Percentiles rank a stretch among this genome's conserved stretches.
Conservation (phyloP, 768 basidiomycete genomes). For the Leccinum arenicola region DNA sequence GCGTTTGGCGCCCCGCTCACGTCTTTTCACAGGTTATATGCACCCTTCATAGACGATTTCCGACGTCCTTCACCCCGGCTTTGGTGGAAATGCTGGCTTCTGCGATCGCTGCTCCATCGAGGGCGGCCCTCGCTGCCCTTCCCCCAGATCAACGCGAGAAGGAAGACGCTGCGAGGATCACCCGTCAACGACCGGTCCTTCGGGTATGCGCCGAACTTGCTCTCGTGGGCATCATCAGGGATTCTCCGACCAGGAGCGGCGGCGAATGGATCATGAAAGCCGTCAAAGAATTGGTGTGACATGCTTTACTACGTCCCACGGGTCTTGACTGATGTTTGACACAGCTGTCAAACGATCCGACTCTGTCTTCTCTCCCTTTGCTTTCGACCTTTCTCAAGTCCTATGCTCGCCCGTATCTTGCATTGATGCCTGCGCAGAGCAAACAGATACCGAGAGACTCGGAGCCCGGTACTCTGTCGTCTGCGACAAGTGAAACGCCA, state of each 20-base stretch:
- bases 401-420: conserved; percentile 86
- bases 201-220: conserved; percentile 90
- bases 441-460: conserved; percentile 59
- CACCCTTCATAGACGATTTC: conserved; percentile 83
- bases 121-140: conserved; percentile 52
- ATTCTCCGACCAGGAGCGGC: conserved; percentile 65
- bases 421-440: conserved; percentile 54
- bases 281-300: conserved; percentile 77
- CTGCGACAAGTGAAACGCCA: conserved; percentile 30
- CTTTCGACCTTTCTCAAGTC: conserved; percentile 91
- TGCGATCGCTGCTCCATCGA: conserved; percentile 58
- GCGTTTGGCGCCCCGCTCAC: conserved; percentile 1
- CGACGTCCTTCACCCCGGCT: conserved; percentile 71
- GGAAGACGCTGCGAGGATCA: conserved; percentile 78
- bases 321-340: conserved; percentile 13
- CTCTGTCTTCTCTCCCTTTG: conserved; percentile 82
- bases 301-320: conserved; percentile 5
- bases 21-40: conserved; percentile 68
- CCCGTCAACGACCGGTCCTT: conserved; percentile 80
- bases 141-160: conserved; percentile 84
- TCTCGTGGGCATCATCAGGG: conserved; percentile 78
- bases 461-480: conserved; percentile 57
- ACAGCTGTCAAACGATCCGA: conserved; percentile 86
- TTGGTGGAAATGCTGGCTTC: conserved; percentile 58
- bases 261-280: conserved; percentile 90